Conservation (phyloP, 1,284 basidiomycete species). For the Papiliotrema nemorosa region DNA sequence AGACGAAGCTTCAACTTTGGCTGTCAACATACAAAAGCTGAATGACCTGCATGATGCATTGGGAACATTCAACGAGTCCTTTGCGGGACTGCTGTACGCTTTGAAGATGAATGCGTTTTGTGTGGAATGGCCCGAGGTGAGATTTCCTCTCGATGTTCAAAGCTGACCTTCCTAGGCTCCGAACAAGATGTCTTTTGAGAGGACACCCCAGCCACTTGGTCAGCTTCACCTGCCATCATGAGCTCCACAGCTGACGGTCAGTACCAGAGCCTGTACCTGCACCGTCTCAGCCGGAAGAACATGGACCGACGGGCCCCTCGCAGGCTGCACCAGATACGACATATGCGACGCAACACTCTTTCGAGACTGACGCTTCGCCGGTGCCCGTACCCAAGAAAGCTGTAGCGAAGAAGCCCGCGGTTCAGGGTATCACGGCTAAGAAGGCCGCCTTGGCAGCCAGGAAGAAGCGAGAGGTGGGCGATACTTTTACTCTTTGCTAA, state of each 20-base stretch:
- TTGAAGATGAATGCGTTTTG: conserved; percentile 94
- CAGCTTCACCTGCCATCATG: neutral
- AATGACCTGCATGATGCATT: conserved; percentile 70
- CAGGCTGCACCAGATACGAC: conserved; percentile 30
- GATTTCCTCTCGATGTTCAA: conserved; percentile 25
- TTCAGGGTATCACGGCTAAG: conserved; percentile 10
- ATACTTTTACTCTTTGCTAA: neutral
- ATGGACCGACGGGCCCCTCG: too few species aligned
- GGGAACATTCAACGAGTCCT: conserved; percentile 84
- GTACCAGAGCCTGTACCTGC: neutral
- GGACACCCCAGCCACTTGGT: conserved; percentile 33
- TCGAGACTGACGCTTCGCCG: conserved; percentile 12
- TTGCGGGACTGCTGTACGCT: conserved; percentile 84
- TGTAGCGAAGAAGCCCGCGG: conserved; percentile 9
- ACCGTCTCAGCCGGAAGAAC: too few species aligned
- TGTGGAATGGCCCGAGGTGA: conserved; percentile 82
- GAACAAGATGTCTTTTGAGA: conserved; percentile 53
- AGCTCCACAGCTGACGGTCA: neutral
- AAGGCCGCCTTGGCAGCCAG: conserved; percentile 58
- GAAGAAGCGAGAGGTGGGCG: conserved; percentile 66
- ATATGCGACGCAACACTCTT: conserved; percentile 41
- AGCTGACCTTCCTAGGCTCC: conserved; percentile 16
- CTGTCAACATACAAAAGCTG: conserved; percentile 69
- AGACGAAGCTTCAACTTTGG: conserved; percentile 78
- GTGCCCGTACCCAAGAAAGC: conserved; percentile 11